These are phyloP conservation scores for Aspergillus kassunensis DNA, from an alignment of 495 filamentous ascomycete genomes.

Conservation along the genomic window DNA sequence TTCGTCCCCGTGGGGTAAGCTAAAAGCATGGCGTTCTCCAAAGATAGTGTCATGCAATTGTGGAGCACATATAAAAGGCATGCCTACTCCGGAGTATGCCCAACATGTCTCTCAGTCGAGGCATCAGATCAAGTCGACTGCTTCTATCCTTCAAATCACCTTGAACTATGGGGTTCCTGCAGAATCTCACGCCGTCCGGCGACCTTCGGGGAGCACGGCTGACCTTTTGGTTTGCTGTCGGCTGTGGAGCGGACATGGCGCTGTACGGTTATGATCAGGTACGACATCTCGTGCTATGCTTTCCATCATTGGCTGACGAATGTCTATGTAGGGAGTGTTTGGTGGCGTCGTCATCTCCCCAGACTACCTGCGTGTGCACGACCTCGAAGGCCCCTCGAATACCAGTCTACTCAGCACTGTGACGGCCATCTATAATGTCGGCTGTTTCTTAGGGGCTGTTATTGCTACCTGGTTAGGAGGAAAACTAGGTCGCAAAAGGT, in stretches of 20 bases:
- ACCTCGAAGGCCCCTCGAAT: conserved; percentile 47
- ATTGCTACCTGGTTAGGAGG: conserved; percentile 52
- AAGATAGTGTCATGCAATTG: neutral
- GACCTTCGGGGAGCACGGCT: conserved; percentile 3
- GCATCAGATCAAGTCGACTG: neutral
- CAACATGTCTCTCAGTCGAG: neutral
- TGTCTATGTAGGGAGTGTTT: conserved; percentile 43
- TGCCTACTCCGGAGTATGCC: neutral
- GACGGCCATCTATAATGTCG: conserved; percentile 59
- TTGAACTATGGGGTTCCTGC: neutral
- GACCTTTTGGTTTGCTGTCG: conserved; percentile 7
- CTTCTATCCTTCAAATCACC: neutral
- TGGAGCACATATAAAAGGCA: neutral
- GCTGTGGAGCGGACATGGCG: conserved; percentile 41
- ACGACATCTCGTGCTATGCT: too few relatives aligned
- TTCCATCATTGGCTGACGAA: neutral
- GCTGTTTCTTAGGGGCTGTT: conserved; percentile 56
- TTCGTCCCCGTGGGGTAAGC: neutral
- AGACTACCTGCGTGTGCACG: conserved; percentile 49
- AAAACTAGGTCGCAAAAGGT: conserved; percentile 52
- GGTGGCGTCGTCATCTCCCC: conserved; percentile 52
- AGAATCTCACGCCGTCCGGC: neutral
- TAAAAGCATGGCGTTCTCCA: neutral
- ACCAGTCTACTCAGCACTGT: conserved; percentile 52
- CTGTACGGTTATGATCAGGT: conserved; percentile 53